A percentile compares a stretch with the other conserved stretches of the same genome.
Conservation (phyloP, 1,284 basidiomycete genomes). For the Papiliotrema terrestris region DNA sequence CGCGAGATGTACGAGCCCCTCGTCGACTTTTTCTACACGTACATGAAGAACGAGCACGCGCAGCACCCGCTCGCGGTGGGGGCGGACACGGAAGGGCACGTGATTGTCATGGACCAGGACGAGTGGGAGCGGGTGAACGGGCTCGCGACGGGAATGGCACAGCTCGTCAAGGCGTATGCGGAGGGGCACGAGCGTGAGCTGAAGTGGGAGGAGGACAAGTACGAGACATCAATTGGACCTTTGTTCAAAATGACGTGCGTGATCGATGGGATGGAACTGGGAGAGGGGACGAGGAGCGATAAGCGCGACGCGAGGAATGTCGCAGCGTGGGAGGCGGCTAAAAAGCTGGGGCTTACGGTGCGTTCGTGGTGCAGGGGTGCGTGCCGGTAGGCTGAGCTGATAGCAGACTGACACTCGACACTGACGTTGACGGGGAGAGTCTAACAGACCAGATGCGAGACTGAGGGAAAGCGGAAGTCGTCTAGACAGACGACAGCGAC, state of each 20-base stretch:
- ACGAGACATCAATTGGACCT: slow-evolving; percentile 29
- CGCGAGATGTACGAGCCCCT: slow-evolving; percentile 44
- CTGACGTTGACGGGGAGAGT: no score
- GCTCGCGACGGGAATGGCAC: slow-evolving; percentile 25
- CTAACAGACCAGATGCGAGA: no score
- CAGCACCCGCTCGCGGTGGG: slow-evolving; percentile 28
- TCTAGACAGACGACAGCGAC: no score
- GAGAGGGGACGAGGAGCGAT: slow-evolving; percentile 30
- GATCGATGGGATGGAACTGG: slow-evolving; percentile 37
- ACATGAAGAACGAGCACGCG: slow-evolving; percentile 35
- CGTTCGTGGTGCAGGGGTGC: no score
- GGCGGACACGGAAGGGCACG: slow-evolving; percentile 19
- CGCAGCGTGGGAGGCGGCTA: slow-evolving; percentile 34
- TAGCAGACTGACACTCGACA: background rate
- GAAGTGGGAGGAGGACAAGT: slow-evolving; percentile 27
- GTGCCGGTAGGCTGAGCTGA: background rate
- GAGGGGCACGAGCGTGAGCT: slow-evolving; percentile 15
- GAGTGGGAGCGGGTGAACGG: slow-evolving; percentile 28
- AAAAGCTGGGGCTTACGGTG: slow-evolving; percentile 27
- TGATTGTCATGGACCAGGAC: slow-evolving; percentile 18
- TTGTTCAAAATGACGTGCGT: slow-evolving; percentile 27
- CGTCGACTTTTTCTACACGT: slow-evolving; percentile 40
- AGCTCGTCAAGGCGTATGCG: slow-evolving; percentile 25
- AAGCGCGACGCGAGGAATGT: slow-evolving; percentile 35
- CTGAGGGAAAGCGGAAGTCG: no score